phyloP scores from a whole-genome alignment of 352 stramenopile species.

The Pythium vanterpoolii region DNA sequence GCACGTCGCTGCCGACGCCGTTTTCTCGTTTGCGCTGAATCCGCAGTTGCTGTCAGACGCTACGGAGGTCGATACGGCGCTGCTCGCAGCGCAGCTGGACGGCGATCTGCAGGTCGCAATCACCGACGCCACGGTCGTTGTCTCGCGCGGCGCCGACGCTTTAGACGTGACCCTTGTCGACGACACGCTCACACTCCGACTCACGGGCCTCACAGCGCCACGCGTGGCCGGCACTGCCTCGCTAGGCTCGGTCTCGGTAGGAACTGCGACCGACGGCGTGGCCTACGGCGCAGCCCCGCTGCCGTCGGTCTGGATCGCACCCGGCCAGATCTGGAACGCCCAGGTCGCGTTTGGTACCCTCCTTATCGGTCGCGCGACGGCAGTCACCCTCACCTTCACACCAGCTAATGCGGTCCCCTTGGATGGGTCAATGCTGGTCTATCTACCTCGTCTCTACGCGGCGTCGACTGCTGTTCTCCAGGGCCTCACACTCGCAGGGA shows the following conservation, averaged over 20 bases:
- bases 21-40: constrained; percentile 10
- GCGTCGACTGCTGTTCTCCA: constrained; percentile 14
- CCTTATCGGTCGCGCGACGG: constrained; percentile 38
- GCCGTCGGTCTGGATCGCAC: constrained; percentile 32
- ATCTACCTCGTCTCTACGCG: constrained; percentile 50
- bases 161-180: not conserved
- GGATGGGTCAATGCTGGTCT: constrained; percentile 39
- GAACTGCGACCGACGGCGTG: constrained; percentile 8
- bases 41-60: constrained; percentile 1
- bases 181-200: constrained; percentile 3
- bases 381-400: constrained; percentile 30
- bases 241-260: constrained; percentile 30
- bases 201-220: constrained; percentile 14
- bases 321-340: constrained; percentile 29
- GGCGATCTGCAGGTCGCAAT: constrained; percentile 5
- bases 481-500: not conserved
- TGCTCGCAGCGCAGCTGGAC: constrained; percentile 17
- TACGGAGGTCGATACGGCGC: constrained; percentile 11
- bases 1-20: constrained; percentile 14
- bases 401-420: constrained; percentile 32
- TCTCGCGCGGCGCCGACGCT: constrained; percentile 30
- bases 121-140: constrained; percentile 9
- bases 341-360: constrained; percentile 17
- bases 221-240: constrained; percentile 19
- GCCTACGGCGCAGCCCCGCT: constrained; percentile 3